phyloP scores from a whole-genome alignment of 2,329 filamentous ascomycete genomes.

The Ascochyta rabiei region DNA sequence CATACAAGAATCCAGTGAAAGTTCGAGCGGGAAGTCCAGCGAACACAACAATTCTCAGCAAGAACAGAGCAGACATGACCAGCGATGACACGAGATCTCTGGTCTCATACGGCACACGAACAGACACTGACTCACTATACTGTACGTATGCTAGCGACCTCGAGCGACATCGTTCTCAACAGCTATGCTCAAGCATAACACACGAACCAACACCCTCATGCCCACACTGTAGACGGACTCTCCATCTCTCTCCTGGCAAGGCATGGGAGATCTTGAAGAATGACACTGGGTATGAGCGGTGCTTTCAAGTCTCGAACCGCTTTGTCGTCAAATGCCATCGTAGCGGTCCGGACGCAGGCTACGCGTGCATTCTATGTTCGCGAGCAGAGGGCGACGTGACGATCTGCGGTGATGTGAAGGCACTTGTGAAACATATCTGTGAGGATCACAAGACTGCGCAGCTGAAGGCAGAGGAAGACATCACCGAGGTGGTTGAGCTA shows the following conservation, averaged over 20 bases:
- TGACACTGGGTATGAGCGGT: conserved; percentile 38
- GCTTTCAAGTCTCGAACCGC: conserved; percentile 43
- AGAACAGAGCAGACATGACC: conserved; percentile 23
- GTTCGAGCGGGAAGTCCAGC: conserved; percentile 27
- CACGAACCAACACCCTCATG: conserved; percentile 35
- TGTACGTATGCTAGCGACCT: conserved; percentile 43
- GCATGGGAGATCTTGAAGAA: conserved; percentile 46
- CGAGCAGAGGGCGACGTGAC: conserved; percentile 32
- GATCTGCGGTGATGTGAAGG: conserved; percentile 46
- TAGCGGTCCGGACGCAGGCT: conserved; percentile 39
- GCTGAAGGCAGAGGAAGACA: conserved; percentile 41
- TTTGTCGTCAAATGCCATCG: conserved; percentile 47
- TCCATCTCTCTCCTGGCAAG: conserved; percentile 43
- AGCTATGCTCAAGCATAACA: conserved; percentile 34
- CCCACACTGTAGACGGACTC: conserved; percentile 36
- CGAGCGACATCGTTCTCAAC: conserved; percentile 35
- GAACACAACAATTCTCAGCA: conserved; percentile 35
- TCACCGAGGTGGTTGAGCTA: conserved; percentile 39
- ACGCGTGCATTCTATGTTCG: conserved; percentile 44
- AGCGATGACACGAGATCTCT: conserved; percentile 35
- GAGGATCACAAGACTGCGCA: conserved; percentile 40
- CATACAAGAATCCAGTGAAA: conserved; percentile 23
- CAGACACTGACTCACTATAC: conserved; percentile 28
- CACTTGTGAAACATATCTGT: conserved; percentile 44
- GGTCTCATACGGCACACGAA: conserved; percentile 28